These are phyloP conservation scores for Penicillium italicum DNA, from an alignment of 2,329 filamentous ascomycete genomes.

Conservation along the genomic window DNA sequence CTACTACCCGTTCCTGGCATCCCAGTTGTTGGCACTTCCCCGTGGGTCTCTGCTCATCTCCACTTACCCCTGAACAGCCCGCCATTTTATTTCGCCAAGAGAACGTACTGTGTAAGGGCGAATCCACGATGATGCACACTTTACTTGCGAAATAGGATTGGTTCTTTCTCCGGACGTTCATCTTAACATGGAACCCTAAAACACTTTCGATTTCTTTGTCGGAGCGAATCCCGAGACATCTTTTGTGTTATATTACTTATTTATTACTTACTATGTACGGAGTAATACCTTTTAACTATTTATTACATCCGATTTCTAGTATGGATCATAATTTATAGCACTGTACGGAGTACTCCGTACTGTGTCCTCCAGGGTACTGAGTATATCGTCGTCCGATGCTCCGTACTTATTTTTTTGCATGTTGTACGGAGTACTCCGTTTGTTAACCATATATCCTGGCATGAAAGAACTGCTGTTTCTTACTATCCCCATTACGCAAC, in stretches of 20 bases:
- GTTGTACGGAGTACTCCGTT: too few species aligned
- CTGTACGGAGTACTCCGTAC: too few species aligned
- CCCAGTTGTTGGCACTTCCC: conserved; percentile 9
- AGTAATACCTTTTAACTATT: background rate
- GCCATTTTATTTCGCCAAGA: conserved; percentile 18
- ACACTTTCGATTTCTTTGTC: background rate
- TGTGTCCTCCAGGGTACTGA: conserved; percentile 2
- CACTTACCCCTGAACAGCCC: conserved; percentile 28
- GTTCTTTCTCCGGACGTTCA: conserved; percentile 14
- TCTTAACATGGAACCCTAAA: background rate
- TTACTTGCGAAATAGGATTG: conserved; percentile 6
- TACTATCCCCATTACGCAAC: background rate
- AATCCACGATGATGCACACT: conserved; percentile 11
- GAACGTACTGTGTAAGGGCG: conserved; percentile 6
- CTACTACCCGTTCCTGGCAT: conserved; percentile 23
- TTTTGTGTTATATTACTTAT: conserved; percentile 2
- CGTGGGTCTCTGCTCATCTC: conserved; percentile 9
- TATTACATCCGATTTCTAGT: background rate
- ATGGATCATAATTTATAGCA: conserved; percentile 7
- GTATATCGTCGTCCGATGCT: conserved; percentile 6
- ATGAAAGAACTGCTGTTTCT: background rate
- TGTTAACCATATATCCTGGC: background rate
- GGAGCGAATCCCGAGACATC: conserved; percentile 5
- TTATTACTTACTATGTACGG: background rate
- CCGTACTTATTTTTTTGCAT: background rate